Evolutionary conservation across 1,284 basidiomycete genomes (phyloP).

Genomic region (Anthracocystis setariae): DNA sequence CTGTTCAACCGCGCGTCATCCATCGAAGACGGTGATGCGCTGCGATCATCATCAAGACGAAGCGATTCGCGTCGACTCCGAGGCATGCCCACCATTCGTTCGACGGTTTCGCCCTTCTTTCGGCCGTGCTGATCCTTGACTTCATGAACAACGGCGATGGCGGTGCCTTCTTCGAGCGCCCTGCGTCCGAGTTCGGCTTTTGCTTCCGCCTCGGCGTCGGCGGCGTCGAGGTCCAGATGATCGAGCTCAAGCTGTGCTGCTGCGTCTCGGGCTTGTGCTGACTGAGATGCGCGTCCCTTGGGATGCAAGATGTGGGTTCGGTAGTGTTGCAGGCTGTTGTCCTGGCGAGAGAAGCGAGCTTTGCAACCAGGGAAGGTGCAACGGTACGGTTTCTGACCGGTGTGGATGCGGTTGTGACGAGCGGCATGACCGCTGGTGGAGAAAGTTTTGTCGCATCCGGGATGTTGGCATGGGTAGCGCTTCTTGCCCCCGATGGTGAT

Average conservation of each 20-base stretch:
- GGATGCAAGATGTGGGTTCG: slow-evolving; percentile 64
- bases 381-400: slow-evolving; percentile 68
- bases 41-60: slow-evolving; percentile 38
- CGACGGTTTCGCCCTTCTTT: slow-evolving; percentile 57
- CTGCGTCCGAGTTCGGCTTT: slow-evolving; percentile 54
- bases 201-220: slow-evolving; percentile 54
- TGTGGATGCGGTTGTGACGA: slow-evolving; percentile 80
- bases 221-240: slow-evolving; percentile 36
- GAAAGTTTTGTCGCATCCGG: slow-evolving; percentile 77
- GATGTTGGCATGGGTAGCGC: slow-evolving; percentile 72
- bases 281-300: slow-evolving; percentile 53
- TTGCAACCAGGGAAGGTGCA: slow-evolving; percentile 67
- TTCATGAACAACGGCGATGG: slow-evolving; percentile 63
- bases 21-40: slow-evolving; percentile 35
- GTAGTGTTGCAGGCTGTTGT: slow-evolving; percentile 67
- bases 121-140: slow-evolving; percentile 56
- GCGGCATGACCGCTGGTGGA: slow-evolving; percentile 85
- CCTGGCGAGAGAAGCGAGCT: slow-evolving; percentile 66
- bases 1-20: slow-evolving; percentile 33
- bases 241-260: slow-evolving; percentile 40
- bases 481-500: slow-evolving; percentile 67
- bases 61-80: slow-evolving; percentile 46
- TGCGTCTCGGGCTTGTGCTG: slow-evolving; percentile 43
- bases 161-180: slow-evolving; percentile 62
- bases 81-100: slow-evolving; percentile 58